Evolutionary conservation across 208 protist species (phyloP), one percentile per base, ranked within the genome.

Genomic region (Endotrypanum monterogeii): DNA sequence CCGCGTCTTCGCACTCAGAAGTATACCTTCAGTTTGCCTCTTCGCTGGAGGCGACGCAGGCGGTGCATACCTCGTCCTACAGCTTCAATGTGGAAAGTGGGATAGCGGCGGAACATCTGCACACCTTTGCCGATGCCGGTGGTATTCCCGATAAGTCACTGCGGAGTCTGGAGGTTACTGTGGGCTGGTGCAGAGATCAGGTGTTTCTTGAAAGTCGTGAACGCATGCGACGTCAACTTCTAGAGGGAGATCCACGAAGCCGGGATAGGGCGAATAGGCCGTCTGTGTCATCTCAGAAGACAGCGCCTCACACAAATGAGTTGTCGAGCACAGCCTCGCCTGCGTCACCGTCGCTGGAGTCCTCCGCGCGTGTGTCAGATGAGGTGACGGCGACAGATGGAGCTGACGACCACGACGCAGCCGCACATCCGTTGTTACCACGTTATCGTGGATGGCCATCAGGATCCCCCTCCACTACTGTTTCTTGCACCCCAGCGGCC

Each of bases 21-120:
- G 73, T 91, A 39, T 91, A 90, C 68, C 62, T 94, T 35, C 83
- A 86, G 65, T 94, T 94, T 72, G 86, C 89, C 44, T 74, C 80
- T 20, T 30, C 85, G 16, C 23, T 85, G 32, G 62, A 77, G 11
- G 90, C 90, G 12, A 73, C 85, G 46, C 82, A 85, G 23, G 90
- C 86, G 3, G 90, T 94, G 75, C 81, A 67, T 52, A 65, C 58
- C 30, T 55, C 30, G 3, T 32, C 41, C 18, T 85, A 79, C 73
- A 71, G 35, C 41, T 77, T 80, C 58, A 71, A 76, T 50, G 70
- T 80, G 50, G 84, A 73, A 58, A 82, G 58, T n/a, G 82, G 78
- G 5, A 72, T 67, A 6, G 82, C 82, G 0, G 77, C 73, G 3
- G 60, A 61, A 2, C 72, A 62, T 11, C 61, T 67, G 23, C 39